Evolutionary conservation across 1,284 basidiomycete genomes (phyloP).

Genomic region (Volvariella volvacea): DNA sequence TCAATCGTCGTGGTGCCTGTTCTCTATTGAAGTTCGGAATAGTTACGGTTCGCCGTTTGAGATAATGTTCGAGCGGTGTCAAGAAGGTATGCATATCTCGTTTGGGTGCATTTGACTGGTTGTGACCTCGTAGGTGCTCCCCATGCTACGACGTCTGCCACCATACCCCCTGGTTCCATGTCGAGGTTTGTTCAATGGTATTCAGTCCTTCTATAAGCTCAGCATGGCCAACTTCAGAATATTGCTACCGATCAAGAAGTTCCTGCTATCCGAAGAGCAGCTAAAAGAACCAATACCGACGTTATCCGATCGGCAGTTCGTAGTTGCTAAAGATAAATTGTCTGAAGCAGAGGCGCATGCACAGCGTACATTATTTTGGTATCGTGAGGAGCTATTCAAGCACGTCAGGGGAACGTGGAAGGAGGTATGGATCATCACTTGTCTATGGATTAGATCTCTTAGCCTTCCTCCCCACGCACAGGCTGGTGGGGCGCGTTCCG

Average conservation of each 20-base stretch:
- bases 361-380: constrained; percentile 88
- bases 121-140: constrained; percentile 27
- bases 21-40: constrained; percentile 84
- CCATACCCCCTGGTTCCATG: constrained; percentile 81
- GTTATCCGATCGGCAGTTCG: constrained; percentile 86
- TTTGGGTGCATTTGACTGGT: constrained; percentile 5
- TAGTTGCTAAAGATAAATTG: constrained; percentile 71
- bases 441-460: too few species aligned
- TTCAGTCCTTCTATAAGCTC: not conserved
- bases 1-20: constrained; percentile 71
- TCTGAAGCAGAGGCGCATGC: constrained; percentile 50
- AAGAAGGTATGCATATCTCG: constrained; percentile 38
- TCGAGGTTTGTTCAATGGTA: constrained; percentile 47
- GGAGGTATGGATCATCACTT: constrained; percentile 50
- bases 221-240: constrained; percentile 33
- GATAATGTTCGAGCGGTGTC: constrained; percentile 64
- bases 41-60: constrained; percentile 87
- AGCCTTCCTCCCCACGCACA: constrained; percentile 24
- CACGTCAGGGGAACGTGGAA: constrained; percentile 70
- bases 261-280: constrained; percentile 52
- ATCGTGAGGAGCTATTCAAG: constrained; percentile 78
- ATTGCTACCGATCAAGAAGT: constrained; percentile 71
- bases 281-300: constrained; percentile 72
- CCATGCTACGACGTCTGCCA: constrained; percentile 40
- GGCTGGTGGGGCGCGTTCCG: constrained; percentile 70